Evolutionary conservation across 2,329 filamentous ascomycete species (phyloP).

Genomic region (Myriosclerotinia curreyana): DNA sequence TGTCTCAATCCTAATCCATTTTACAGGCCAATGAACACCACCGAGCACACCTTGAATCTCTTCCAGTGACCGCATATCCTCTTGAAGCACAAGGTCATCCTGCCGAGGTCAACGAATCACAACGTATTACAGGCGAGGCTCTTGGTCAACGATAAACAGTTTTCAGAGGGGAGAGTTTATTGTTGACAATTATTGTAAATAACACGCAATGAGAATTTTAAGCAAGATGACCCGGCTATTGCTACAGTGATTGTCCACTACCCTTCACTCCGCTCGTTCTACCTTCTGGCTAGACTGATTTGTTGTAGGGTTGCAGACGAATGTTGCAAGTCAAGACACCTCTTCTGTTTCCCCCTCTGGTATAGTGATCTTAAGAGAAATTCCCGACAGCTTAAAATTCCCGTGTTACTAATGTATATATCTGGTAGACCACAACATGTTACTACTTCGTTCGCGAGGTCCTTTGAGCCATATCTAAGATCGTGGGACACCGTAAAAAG

Average conservation of each 20-base stretch:
- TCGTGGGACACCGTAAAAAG: neutral
- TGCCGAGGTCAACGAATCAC: constrained; percentile 56
- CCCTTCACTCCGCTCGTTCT: neutral
- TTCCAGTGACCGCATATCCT: constrained; percentile 78
- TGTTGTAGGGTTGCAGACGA: neutral
- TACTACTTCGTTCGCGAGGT: neutral
- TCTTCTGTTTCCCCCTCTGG: neutral
- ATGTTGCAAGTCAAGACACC: neutral
- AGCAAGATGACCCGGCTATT: neutral
- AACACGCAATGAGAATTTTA: constrained; percentile 27
- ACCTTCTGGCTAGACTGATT: neutral
- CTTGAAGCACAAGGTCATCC: constrained; percentile 59
- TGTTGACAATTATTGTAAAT: constrained; percentile 30
- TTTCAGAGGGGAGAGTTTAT: constrained; percentile 16
- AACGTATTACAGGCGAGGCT: constrained; percentile 56
- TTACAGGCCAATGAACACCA: constrained; percentile 84
- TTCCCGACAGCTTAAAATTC: neutral
- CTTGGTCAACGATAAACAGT: constrained; percentile 58
- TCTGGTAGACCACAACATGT: neutral
- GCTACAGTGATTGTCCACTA: neutral
- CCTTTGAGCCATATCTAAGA: neutral
- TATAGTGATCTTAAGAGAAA: neutral
- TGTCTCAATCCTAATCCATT: neutral
- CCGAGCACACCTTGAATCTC: constrained; percentile 76
- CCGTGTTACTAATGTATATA: neutral